phyloP scores from a whole-genome alignment of 495 filamentous ascomycete species.

The Hyaloscypha variabilis region DNA sequence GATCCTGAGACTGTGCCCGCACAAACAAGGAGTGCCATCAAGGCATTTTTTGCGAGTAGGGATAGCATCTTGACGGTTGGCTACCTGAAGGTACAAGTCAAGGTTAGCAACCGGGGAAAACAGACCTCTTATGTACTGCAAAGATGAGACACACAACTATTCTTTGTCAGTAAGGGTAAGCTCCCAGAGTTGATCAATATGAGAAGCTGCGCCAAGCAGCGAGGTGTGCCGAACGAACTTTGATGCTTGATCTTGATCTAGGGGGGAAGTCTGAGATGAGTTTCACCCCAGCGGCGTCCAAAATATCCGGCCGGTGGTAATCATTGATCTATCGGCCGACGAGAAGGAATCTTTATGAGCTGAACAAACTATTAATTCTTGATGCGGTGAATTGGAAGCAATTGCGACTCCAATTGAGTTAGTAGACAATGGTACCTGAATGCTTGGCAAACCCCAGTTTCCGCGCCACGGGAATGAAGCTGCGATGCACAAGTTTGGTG shows the following conservation, averaged over 20 bases:
- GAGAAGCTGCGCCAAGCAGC: not conserved
- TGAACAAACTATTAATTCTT: not conserved
- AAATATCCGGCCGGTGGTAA: not conserved
- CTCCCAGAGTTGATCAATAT: not conserved
- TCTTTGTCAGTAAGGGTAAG: not conserved
- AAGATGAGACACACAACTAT: slow-evolving; percentile 3
- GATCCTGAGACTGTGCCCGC: not conserved
- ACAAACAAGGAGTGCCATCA: not conserved
- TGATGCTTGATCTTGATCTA: not conserved
- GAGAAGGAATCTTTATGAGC: not conserved
- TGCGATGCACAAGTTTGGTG: not conserved
- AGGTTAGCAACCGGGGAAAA: not conserved
- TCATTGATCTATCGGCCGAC: not conserved
- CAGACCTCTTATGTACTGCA: slow-evolving; percentile 2
- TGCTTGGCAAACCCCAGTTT: not conserved
- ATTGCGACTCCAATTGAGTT: not conserved
- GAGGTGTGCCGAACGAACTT: not conserved
- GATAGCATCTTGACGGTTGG: not conserved
- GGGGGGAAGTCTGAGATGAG: not conserved
- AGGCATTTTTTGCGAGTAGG: not conserved
- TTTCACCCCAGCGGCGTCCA: not conserved
- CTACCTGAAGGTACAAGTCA: not conserved
- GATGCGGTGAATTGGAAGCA: not conserved
- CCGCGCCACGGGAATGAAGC: not conserved
- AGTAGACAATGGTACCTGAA: not conserved